Base-by-base conservation (phyloP, 371 early-diverging fungal species). In the Syncephalis plumigaleata region DNA sequence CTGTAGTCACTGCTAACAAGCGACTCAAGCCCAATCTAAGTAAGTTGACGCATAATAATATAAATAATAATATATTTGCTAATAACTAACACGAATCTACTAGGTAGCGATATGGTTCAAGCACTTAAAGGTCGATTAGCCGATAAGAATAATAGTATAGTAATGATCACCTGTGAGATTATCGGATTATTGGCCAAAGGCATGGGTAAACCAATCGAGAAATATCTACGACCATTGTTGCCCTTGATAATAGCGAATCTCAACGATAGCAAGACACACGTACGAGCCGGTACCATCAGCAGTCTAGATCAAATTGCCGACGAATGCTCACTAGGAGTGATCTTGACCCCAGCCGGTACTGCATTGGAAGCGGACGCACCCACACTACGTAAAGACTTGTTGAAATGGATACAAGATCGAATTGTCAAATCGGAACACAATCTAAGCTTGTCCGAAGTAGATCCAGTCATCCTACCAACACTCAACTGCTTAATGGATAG, bases 141-240 rank as follows among this genome's bases (percentile, higher is more conserved):
- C 8, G 97, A 96, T 57, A 77, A 73, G 48, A 96, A 96, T 70
- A 87, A 90, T 56, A 93, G 86, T 54, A 59, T 94, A 18, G 75
- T 77, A 13, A 71, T 78, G 13, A 59, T 66, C 46, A 67, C 91
- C 0, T 67, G 84, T 23, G 89, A 85, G 8, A 60, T 94, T 15
- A 61, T 76, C 24, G 81, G 79, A 0, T 56, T 53, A 7, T 55
- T 95, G 11, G 86, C 89, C 9, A 56, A 62, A 0, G 80, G 88
- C 2, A 79, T 89, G 67, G 92, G 91, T 7, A 79, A 82, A 42
- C 86, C 87, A 0, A 87, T 87, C 57, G 86, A 87, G 1, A 68
- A 75, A 24, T 67, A 77, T 53, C 64, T 76, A 9, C 75, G 76
- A 42, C 57, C 72, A 0, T 55, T 92, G 4, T 64, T 74, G 21